Evolutionary conservation across 2,329 filamentous ascomycete species (phyloP).

Genomic region (Dactylellina cionopaga): DNA sequence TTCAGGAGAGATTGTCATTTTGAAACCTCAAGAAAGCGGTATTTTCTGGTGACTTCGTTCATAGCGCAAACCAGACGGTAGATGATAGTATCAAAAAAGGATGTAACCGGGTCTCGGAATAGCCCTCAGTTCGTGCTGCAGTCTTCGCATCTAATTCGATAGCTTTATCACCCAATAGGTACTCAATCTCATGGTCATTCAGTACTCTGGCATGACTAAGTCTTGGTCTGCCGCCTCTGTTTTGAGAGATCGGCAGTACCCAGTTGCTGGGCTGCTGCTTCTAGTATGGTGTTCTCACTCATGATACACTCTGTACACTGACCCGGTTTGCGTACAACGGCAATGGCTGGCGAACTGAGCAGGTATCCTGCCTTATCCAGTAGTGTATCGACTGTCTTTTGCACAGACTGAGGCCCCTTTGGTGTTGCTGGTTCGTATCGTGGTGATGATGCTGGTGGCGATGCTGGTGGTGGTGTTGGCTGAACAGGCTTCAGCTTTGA

Average conservation of each 20-base stretch:
- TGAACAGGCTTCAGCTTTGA: neutral
- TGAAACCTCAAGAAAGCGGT: no score
- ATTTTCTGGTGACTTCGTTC: no score
- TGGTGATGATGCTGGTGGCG: neutral
- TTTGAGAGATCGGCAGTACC: neutral
- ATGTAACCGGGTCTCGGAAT: no score
- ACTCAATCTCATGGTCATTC: neutral
- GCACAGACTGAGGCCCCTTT: no score
- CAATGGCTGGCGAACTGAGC: neutral
- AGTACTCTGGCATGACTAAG: neutral
- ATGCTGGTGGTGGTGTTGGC: no score
- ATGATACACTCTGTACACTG: neutral
- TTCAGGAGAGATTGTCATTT: no score
- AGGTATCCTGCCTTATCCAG: conserved; percentile 7
- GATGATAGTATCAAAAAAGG: no score
- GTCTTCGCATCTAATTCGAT: neutral
- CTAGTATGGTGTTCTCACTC: conserved; percentile 1
- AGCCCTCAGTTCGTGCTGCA: no score
- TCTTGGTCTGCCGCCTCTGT: neutral
- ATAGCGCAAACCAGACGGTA: no score
- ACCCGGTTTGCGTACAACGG: neutral
- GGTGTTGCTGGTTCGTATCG: conserved; percentile 2
- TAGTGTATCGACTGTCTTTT: neutral
- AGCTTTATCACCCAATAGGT: neutral
- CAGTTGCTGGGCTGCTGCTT: neutral